Evolutionary conservation across 331 rosid species (phyloP), one percentile per base, ranked within the genome.

Genomic region (Dryas integrifolia): DNA sequence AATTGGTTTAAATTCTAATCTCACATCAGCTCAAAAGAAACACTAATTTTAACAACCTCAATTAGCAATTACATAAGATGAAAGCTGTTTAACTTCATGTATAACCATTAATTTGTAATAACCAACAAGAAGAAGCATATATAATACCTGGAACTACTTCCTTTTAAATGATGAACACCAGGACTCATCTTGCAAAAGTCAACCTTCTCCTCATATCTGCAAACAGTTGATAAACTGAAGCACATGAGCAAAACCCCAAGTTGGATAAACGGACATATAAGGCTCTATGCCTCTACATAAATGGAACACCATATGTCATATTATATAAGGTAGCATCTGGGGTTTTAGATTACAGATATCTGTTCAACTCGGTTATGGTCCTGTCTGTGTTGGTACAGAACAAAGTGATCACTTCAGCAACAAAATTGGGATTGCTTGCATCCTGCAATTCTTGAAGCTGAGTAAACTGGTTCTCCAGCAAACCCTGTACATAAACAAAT

Each of bases 71-170:
- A 55, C 0, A 9, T 65, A 18, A 46, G 21, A 4, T 45, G 43
- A 47, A 65, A 61, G 39, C 44, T 61, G 40, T 40, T 11, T 1
- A 16, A 61, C 6, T 21, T 26, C 35, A 10, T 60, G 38, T 6
- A 14, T 43, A 35, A 30, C 35, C 35, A 30, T 30, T 30, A 30
- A 30, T 30, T 30, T 30, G 24, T 21, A 21, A 0, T 3, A 44
- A 44, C 46, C 46, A 48, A 35, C 39, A 0, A 14, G 6, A 16
- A 64, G 38, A 24, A 13, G 11, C 30, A 9, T 21, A 18, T 26
- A 58, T 24, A 2, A 5, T 66, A 72, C 85, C 70, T 55, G 0
- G 79, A 53, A 70, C 79, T 76, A 9, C 81, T 75, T 65, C 84
- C 80, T 50, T 75, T 71, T 18, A 75, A 30, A 9, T 64, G 77